Conservation (phyloP, 2,329 filamentous ascomycete species). For the Verticillium nubilum region DNA sequence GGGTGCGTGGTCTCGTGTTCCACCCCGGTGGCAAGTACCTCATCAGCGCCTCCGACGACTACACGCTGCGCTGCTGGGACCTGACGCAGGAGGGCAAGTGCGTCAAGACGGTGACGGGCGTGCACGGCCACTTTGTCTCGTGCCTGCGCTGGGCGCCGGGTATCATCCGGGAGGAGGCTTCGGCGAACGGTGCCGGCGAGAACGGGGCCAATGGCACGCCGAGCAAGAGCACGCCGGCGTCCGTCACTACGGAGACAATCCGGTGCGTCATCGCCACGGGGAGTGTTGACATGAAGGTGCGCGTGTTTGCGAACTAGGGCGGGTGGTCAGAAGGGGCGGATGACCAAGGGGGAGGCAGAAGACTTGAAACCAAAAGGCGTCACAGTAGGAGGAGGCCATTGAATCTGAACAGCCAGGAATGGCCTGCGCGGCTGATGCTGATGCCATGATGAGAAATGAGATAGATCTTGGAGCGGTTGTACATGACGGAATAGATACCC, state of each 20-base stretch:
- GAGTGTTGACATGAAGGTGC: conserved; percentile 74
- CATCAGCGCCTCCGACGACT: conserved; percentile 81
- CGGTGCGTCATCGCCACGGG: conserved; percentile 84
- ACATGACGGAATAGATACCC: conserved; percentile 14
- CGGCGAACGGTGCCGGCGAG: conserved; percentile 24
- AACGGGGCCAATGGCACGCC: conserved; percentile 35
- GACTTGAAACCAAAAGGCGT: background rate
- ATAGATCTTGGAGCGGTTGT: conserved; percentile 11
- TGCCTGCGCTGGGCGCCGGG: conserved; percentile 85
- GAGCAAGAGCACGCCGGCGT: conserved; percentile 39
- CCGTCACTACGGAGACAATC: conserved; percentile 49
- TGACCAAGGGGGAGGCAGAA: background rate
- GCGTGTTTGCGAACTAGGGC: conserved; percentile 63
- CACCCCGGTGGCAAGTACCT: conserved; percentile 91
- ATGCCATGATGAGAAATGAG: conserved; percentile 1
- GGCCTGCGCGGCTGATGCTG: background rate
- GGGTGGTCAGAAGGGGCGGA: background rate
- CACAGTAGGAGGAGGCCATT: background rate
- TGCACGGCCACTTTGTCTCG: conserved; percentile 79
- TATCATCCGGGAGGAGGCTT: conserved; percentile 53
- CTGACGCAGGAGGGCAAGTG: conserved; percentile 84
- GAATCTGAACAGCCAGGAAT: background rate
- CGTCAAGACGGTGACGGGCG: conserved; percentile 73
- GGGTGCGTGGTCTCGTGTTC: conserved; percentile 81
- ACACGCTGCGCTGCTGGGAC: conserved; percentile 92